These are phyloP conservation scores for Annulohypoxylon nitens DNA, from an alignment of 495 filamentous ascomycete genomes.

Conservation along the genomic window DNA sequence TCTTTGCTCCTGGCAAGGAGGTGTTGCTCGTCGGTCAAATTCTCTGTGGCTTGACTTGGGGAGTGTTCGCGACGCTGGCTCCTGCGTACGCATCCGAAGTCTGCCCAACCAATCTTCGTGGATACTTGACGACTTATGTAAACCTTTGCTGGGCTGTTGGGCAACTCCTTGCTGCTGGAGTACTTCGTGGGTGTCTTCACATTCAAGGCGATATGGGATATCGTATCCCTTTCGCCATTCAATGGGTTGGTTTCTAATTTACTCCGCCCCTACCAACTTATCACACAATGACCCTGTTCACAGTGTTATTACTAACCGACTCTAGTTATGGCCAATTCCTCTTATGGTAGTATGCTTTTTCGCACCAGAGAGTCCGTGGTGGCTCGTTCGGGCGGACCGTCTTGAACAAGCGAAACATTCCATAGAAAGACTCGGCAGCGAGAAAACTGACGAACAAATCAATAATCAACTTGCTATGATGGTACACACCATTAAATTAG, in stretches of 20 bases:
- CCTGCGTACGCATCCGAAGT: slow-evolving; percentile 70
- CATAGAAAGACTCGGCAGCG: slow-evolving; percentile 67
- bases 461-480: slow-evolving; percentile 77
- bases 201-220: slow-evolving; percentile 77
- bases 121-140: slow-evolving; percentile 76
- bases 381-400: slow-evolving; percentile 72
- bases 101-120: slow-evolving; percentile 70
- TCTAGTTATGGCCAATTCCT: slow-evolving; percentile 60
- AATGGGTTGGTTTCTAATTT: slow-evolving; percentile 57
- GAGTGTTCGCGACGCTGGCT: slow-evolving; percentile 63
- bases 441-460: slow-evolving; percentile 61
- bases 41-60: slow-evolving; percentile 76
- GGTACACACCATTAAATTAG: slow-evolving; percentile 73
- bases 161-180: slow-evolving; percentile 73
- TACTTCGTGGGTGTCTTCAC: slow-evolving; percentile 65
- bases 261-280: not conserved
- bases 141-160: slow-evolving; percentile 80
- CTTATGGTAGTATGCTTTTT: slow-evolving; percentile 69
- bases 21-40: slow-evolving; percentile 73
- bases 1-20: slow-evolving; percentile 71
- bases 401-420: slow-evolving; percentile 62
- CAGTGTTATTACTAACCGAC: not conserved
- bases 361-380: slow-evolving; percentile 80
- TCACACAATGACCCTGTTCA: not conserved
- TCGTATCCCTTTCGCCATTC: slow-evolving; percentile 72